phyloP scores from a whole-genome alignment of 2,329 filamentous ascomycete species.

The Trichoderma gracile region DNA sequence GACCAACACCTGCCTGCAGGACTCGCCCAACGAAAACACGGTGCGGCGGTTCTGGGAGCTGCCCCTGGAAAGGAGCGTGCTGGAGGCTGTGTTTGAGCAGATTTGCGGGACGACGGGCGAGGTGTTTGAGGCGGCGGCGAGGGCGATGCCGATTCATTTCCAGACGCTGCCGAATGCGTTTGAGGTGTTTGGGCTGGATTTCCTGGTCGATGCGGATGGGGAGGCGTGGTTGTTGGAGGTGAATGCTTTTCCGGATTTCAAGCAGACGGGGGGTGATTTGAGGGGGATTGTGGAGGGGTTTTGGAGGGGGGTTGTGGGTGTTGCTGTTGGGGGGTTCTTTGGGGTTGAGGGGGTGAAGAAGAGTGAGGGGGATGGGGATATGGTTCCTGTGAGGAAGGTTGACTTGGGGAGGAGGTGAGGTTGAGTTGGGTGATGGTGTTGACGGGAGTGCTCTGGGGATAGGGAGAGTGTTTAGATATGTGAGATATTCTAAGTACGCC shows the following conservation, averaged over 20 bases:
- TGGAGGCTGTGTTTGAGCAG: slow-evolving; percentile 66
- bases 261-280: slow-evolving; percentile 83
- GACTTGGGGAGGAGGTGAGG: slow-evolving; percentile 53
- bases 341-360: slow-evolving; percentile 31
- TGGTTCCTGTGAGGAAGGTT: slow-evolving; percentile 56
- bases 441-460: not conserved
- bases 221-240: slow-evolving; percentile 80
- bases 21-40: slow-evolving; percentile 57
- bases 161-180: slow-evolving; percentile 86
- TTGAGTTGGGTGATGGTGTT: not conserved
- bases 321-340: slow-evolving; percentile 71
- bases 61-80: slow-evolving; percentile 51
- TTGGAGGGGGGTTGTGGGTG: slow-evolving; percentile 71
- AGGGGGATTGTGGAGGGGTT: slow-evolving; percentile 71
- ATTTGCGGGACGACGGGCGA: slow-evolving; percentile 74
- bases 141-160: slow-evolving; percentile 86
- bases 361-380: slow-evolving; percentile 40
- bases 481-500: not conserved
- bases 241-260: slow-evolving; percentile 96
- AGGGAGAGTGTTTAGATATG: too few relatives aligned
- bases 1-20: slow-evolving; percentile 93
- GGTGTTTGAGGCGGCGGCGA: slow-evolving; percentile 81
- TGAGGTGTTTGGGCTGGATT: slow-evolving; percentile 90
- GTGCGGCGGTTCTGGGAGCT: slow-evolving; percentile 78
- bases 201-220: slow-evolving; percentile 68